Percentiles rank a stretch among this genome's conserved stretches.
Evolutionary conservation across 179 eudicot species (phyloP).

Genomic region (Heliamphora pulchella): DNA sequence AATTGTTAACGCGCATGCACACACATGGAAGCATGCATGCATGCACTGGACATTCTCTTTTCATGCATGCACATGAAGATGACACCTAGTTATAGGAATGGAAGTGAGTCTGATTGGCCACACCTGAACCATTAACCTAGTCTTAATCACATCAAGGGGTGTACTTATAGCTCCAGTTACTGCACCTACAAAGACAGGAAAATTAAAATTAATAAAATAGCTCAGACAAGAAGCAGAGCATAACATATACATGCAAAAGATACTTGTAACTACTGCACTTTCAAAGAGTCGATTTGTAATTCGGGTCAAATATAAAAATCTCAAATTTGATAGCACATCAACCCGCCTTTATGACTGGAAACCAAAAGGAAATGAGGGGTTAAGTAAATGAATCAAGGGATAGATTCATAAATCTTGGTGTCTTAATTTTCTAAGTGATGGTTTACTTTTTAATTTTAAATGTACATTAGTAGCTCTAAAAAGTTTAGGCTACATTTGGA

Average conservation of each 20-base stretch:
- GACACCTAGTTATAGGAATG: slow-evolving; percentile 1
- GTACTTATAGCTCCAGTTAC: slow-evolving; percentile 87
- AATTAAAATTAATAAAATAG: not conserved
- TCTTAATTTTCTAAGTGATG: not conserved
- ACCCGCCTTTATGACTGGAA: not conserved
- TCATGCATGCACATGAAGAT: not conserved
- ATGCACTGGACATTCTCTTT: not conserved
- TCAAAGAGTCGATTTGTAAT: not conserved
- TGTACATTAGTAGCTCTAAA: not conserved
- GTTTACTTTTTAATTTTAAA: not conserved
- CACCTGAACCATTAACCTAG: slow-evolving; percentile 88
- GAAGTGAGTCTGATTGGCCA: not conserved
- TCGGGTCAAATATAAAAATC: not conserved
- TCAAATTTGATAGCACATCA: not conserved
- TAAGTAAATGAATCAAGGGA: not conserved
- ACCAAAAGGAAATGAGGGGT: not conserved
- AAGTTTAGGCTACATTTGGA: too few relatives aligned
- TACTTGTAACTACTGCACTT: not conserved
- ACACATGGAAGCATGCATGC: not conserved
- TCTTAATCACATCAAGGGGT: slow-evolving; percentile 88
- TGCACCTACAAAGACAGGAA: slow-evolving; percentile 43
- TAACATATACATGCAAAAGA: not conserved
- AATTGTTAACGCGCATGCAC: not conserved
- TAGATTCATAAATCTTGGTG: not conserved
- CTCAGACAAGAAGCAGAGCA: not conserved